phyloP scores from a whole-genome alignment of 1,284 basidiomycete species.

The Moniliella sp. region DNA sequence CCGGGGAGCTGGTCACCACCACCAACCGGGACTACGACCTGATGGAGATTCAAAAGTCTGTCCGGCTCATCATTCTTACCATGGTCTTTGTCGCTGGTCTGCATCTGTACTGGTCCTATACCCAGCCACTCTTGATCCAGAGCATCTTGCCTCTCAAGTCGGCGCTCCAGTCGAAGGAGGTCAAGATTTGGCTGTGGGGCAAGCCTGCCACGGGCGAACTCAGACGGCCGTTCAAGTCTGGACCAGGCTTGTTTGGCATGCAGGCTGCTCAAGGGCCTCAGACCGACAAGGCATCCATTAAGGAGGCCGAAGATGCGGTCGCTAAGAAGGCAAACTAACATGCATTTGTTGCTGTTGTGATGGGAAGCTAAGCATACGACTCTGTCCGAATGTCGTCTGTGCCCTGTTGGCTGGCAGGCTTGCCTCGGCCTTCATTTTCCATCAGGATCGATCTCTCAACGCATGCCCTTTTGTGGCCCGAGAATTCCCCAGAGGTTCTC shows the following conservation, averaged over 20 bases:
- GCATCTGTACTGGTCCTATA: constrained; percentile 33
- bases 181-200: constrained; percentile 31
- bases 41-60: constrained; percentile 61
- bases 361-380: no score
- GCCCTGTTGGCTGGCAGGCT: no score
- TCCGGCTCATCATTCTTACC: constrained; percentile 39
- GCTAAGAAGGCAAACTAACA: no score
- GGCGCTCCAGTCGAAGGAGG: constrained; percentile 30
- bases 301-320: no score
- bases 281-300: no score
- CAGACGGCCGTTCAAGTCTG: constrained; percentile 66
- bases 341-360: no score
- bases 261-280: no score
- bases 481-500: no score
- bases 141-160: constrained; percentile 31
- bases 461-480: no score
- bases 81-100: constrained; percentile 30
- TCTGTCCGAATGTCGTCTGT: no score
- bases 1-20: constrained; percentile 64
- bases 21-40: constrained; percentile 86
- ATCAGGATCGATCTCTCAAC: no score
- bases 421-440: no score
- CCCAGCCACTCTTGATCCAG: constrained; percentile 32
- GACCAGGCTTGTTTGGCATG: constrained; percentile 49
- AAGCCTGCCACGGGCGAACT: constrained; percentile 55